These are phyloP conservation scores for Vigna radiata DNA, from an alignment of 306 rosid species.

Conservation along the genomic window DNA sequence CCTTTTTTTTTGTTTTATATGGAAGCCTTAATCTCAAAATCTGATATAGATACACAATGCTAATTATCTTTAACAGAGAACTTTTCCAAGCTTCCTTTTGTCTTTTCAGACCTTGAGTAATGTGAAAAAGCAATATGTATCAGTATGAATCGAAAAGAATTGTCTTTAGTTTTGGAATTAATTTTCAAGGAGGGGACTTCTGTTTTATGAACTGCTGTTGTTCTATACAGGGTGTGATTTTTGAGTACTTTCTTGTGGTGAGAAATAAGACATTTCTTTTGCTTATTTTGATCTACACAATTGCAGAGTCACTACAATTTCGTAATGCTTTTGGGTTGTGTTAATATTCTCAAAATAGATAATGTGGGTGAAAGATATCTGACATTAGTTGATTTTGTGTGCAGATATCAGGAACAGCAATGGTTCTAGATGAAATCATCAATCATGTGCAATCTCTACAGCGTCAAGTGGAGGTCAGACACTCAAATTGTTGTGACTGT, in stretches of 20 bases:
- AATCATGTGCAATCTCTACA: conserved; percentile 92
- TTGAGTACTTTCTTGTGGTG: no score
- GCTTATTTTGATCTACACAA: background rate
- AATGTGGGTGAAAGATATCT: conserved; percentile 35
- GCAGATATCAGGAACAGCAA: conserved; percentile 93
- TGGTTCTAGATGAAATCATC: conserved; percentile 95
- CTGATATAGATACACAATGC: no score
- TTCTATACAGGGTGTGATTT: no score
- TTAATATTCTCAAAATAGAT: conserved; percentile 36
- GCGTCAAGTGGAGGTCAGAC: conserved; percentile 94
- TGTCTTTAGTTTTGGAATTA: no score
- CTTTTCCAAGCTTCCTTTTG: no score
- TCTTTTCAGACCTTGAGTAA: no score
- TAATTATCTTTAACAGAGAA: no score
- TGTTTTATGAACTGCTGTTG: no score
- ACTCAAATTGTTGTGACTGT: conserved; percentile 44
- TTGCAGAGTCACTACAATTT: background rate
- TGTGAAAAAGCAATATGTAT: no score
- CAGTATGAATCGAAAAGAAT: no score
- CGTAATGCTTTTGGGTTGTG: conserved; percentile 20
- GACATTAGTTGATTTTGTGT: conserved; percentile 37
- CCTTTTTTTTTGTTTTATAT: conserved; percentile 19
- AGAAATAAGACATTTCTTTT: no score
- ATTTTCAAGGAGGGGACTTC: no score
- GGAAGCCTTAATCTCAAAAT: conserved; percentile 21